phyloP scores from a whole-genome alignment of 2,329 filamentous ascomycete genomes.

The Hypoxylon sp. region DNA sequence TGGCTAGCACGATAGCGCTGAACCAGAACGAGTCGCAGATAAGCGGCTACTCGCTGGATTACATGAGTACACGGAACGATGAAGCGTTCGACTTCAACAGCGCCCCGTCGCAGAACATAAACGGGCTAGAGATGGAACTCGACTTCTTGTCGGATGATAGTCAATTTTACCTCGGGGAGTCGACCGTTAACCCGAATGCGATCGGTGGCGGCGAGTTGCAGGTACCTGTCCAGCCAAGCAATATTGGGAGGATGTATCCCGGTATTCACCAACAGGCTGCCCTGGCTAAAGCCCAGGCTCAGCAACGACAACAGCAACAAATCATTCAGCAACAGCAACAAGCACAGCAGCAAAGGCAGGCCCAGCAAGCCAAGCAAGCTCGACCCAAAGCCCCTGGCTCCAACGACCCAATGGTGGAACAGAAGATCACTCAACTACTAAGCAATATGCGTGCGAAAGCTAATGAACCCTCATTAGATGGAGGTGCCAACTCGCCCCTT shows the following conservation, averaged over 20 bases:
- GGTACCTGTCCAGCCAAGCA: slow-evolving; percentile 63
- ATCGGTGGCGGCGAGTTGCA: slow-evolving; percentile 73
- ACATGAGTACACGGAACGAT: slow-evolving; percentile 69
- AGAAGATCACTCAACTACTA: slow-evolving; percentile 92
- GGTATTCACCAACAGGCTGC: slow-evolving; percentile 93
- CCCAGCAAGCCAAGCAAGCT: slow-evolving; percentile 50
- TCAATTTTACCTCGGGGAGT: slow-evolving; percentile 70
- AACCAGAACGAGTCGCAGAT: slow-evolving; percentile 71
- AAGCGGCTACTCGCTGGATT: slow-evolving; percentile 65
- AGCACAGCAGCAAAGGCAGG: slow-evolving; percentile 61
- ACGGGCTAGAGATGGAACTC: slow-evolving; percentile 74
- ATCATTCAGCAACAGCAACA: slow-evolving; percentile 66
- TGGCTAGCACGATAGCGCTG: slow-evolving; percentile 82
- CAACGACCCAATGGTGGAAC: slow-evolving; percentile 80
- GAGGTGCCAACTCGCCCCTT: slow-evolving; percentile 63
- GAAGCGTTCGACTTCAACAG: slow-evolving; percentile 80
- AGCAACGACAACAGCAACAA: slow-evolving; percentile 75
- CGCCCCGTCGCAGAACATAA: slow-evolving; percentile 70
- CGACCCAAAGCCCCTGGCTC: slow-evolving; percentile 64
- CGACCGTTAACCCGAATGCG: slow-evolving; percentile 76
- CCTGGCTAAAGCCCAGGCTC: slow-evolving; percentile 76
- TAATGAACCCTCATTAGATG: slow-evolving; percentile 58
- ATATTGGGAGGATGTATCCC: slow-evolving; percentile 83
- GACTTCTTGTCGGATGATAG: slow-evolving; percentile 66
- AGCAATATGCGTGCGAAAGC: slow-evolving; percentile 90